These are phyloP conservation scores for Edaphochlamys debaryana DNA, from an alignment of 139 green algal species.

Conservation along the genomic window DNA sequence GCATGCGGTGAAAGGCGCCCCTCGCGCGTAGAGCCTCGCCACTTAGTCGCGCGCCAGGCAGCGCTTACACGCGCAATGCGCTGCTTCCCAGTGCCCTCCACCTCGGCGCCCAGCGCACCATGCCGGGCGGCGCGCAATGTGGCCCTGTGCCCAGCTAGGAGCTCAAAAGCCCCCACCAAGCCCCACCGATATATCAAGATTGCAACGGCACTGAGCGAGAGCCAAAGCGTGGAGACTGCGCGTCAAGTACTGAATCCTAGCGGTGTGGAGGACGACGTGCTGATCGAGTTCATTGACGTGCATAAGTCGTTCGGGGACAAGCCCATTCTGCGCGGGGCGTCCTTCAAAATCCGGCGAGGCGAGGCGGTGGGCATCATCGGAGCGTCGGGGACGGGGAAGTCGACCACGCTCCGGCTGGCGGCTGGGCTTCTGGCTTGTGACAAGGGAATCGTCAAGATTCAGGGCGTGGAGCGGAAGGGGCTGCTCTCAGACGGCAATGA, in stretches of 20 bases:
- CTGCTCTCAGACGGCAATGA: conserved; percentile 82
- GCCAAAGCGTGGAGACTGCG: conserved; percentile 1
- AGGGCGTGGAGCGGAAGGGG: conserved; percentile 76
- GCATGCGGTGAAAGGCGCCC: no score
- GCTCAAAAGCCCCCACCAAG: no score
- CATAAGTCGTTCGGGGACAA: conserved; percentile 97
- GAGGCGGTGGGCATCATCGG: conserved; percentile 99
- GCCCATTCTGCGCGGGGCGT: conserved; percentile 87
- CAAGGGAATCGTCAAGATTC: conserved; percentile 85
- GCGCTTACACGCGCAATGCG: no score
- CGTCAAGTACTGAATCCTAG: neutral
- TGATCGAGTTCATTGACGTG: conserved; percentile 96
- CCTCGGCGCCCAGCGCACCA: conserved; percentile 13
- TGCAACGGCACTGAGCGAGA: conserved; percentile 6
- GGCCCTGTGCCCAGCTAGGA: no score
- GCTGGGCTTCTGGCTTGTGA: conserved; percentile 96
- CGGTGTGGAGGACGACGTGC: conserved; percentile 72
- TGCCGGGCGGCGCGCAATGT: no score
- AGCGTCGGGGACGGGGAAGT: conserved; percentile 96
- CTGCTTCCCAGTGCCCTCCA: conserved; percentile 38
- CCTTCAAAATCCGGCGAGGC: conserved; percentile 93
- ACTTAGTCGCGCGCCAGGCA: no score
- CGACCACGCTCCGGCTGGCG: conserved; percentile 93
- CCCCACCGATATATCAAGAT: neutral
- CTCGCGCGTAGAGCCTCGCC: no score